Base-by-base conservation (phyloP, 768 basidiomycete species). In the Suillus fuscotomentosus region DNA sequence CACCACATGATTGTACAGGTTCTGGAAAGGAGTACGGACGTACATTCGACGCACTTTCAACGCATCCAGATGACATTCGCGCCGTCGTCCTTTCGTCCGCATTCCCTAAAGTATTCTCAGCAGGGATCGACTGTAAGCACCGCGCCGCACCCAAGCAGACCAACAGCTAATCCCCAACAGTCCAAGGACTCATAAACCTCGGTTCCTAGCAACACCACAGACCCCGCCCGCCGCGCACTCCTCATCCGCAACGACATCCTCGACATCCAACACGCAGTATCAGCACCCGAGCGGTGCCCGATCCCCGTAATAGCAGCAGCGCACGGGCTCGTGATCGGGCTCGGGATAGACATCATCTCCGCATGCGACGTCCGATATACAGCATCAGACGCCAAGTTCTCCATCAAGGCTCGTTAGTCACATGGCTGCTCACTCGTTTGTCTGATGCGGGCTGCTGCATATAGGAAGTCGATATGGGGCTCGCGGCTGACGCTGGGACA, bases 401-500 rank as follows among this genome's bases (percentile, higher is more conserved):
- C 85, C 7, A 90, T 97, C 78, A 91, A 93, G 79, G 93, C 88
- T 51, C 57, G 81, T 65, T 2, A 55, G 34, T 45, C 51, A 27
- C 14, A 36, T 20, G 42, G 14, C n/a, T 56, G 2, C 31, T 20
- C 15, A 20, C 38, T 63, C 60, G 10, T 48, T 54, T 67, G 34
- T 48, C 20, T 59, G 50, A 63, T 17, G 31, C 54, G n/a, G n/a
- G 10, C 24, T 47, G n/a, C 41, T 27, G 11, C 14, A 31, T 34
- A 13, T 51, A 94, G 92, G 92, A 96, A 81, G 88, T 94, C 3
- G 91, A 95, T 70, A 83, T 95, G 31, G 94, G 91, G 0, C 80
- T 97, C 0, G 94, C 95, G 3, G 89, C 95, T 0, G 95, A 96
- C 71, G 88, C 95, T 47, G 95, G 95, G 0, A 88, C 92, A 0